Percentiles rank a stretch among this genome's conserved stretches.
Conservation (phyloP, 306 rosid species). For the Astragalus membranaceus region DNA sequence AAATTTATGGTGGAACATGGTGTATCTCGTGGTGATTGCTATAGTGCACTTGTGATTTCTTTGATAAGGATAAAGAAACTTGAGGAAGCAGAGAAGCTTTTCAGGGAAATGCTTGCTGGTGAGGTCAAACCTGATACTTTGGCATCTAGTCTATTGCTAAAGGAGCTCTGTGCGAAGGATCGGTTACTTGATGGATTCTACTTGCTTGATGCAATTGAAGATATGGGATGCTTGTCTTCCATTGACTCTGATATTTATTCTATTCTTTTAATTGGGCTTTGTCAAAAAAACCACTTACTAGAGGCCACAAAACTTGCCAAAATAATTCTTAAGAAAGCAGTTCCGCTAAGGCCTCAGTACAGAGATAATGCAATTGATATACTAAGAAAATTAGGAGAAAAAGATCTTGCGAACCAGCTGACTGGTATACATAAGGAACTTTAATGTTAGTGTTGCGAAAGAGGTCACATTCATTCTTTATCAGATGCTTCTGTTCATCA, state of each 20-base stretch:
- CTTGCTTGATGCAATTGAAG: conserved; percentile 57
- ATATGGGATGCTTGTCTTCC: conserved; percentile 37
- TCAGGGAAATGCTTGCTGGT: conserved; percentile 51
- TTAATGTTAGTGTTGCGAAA: neutral
- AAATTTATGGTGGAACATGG: conserved; percentile 42
- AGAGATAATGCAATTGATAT: conserved; percentile 29
- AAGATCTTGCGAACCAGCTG: conserved; percentile 41
- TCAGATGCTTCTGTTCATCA: neutral
- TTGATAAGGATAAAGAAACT: conserved; percentile 38
- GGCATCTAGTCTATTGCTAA: conserved; percentile 60
- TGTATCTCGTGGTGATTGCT: conserved; percentile 55
- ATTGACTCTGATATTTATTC: conserved; percentile 60
- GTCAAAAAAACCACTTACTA: conserved; percentile 30
- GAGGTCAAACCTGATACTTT: conserved; percentile 51
- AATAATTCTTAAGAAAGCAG: conserved; percentile 56
- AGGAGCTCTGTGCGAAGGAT: conserved; percentile 48
- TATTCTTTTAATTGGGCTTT: conserved; percentile 59
- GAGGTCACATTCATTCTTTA: conserved; percentile 7
- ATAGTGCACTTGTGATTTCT: conserved; percentile 58
- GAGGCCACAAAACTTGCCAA: conserved; percentile 60
- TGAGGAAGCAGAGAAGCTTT: conserved; percentile 64
- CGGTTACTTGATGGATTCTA: conserved; percentile 47
- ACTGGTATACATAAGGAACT: neutral
- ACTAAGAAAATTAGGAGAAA: conserved; percentile 45
- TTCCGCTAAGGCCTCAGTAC: conserved; percentile 39